A percentile compares a stretch with the other conserved stretches of the same genome.
Conservation (phyloP, 1,284 basidiomycete species). For the Austroboletus rostrupii region DNA sequence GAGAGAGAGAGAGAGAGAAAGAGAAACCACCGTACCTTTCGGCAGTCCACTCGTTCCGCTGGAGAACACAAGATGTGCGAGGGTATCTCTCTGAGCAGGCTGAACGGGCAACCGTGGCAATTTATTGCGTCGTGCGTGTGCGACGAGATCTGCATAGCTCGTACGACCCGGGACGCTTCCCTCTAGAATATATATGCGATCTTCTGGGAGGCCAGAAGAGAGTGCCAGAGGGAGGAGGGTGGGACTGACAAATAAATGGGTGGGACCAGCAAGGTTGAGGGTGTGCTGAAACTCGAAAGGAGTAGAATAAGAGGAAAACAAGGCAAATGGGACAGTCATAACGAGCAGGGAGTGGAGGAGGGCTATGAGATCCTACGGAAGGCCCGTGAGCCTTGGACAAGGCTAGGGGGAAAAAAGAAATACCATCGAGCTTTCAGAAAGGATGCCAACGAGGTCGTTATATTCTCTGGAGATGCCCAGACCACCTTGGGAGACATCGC, state of each 20-base stretch:
- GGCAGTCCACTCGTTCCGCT: slow-evolving; percentile 76
- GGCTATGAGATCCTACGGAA: slow-evolving; percentile 59
- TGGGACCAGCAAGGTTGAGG: slow-evolving; percentile 49
- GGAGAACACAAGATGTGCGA: slow-evolving; percentile 72
- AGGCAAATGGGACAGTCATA: slow-evolving; percentile 56
- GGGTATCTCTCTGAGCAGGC: slow-evolving; percentile 49
- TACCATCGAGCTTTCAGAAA: slow-evolving; percentile 68
- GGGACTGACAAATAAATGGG: slow-evolving; percentile 60
- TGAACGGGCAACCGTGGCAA: slow-evolving; percentile 41
- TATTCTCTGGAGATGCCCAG: slow-evolving; percentile 46
- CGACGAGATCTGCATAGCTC: slow-evolving; percentile 46
- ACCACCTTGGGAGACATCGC: slow-evolving; percentile 46
- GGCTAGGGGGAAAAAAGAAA: slow-evolving; percentile 9
- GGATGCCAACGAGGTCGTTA: slow-evolving; percentile 61
- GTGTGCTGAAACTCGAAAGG: slow-evolving; percentile 61
- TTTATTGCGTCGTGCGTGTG: slow-evolving; percentile 34
- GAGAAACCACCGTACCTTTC: slow-evolving; percentile 50
- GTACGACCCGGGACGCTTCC: slow-evolving; percentile 38
- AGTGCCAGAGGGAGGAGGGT: slow-evolving; percentile 46
- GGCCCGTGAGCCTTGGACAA: not conserved
- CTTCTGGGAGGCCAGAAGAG: slow-evolving; percentile 46
- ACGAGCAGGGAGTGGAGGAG: slow-evolving; percentile 54
- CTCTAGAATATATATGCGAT: slow-evolving; percentile 53
- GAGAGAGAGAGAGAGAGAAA: too few species aligned
- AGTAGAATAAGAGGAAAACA: slow-evolving; percentile 64